A percentile compares a stretch with the other conserved stretches of the same genome.
phyloP scores from a whole-genome alignment of 2,329 filamentous ascomycete species.

The Penicillium sp. region DNA sequence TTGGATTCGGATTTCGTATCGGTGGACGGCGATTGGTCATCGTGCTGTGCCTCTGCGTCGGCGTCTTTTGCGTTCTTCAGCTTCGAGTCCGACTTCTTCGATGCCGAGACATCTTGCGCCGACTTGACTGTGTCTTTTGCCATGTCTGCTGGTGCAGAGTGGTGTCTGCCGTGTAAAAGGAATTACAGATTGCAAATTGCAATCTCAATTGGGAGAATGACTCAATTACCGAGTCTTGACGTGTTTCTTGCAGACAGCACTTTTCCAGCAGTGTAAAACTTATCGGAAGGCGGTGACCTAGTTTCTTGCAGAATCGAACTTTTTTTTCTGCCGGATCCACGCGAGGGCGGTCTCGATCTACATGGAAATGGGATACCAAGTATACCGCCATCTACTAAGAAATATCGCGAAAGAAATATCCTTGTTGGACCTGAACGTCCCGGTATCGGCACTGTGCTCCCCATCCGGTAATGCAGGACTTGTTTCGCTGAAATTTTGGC shows the following conservation, averaged over 20 bases:
- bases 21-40: slow-evolving; percentile 6
- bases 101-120: slow-evolving; percentile 43
- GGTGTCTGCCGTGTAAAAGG: not conserved
- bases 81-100: slow-evolving; percentile 61
- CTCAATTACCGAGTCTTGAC: not conserved
- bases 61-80: slow-evolving; percentile 52
- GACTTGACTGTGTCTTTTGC: slow-evolving; percentile 26
- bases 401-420: too few species aligned
- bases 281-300: too few species aligned
- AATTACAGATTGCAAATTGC: not conserved
- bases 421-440: too few species aligned
- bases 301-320: slow-evolving; percentile 4
- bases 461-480: too few species aligned
- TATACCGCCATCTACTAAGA: not conserved
- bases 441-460: too few species aligned
- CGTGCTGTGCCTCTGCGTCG: slow-evolving; percentile 21
- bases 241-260: not conserved
- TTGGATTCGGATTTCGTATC: slow-evolving; percentile 17
- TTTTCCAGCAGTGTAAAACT: too few species aligned
- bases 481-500: too few species aligned
- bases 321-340: slow-evolving; percentile 20
- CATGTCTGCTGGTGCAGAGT: slow-evolving; percentile 14
- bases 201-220: not conserved
- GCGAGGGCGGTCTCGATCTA: slow-evolving; percentile 3
- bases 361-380: not conserved